Percentiles rank a stretch among this genome's conserved stretches.
phyloP scores from a whole-genome alignment of 1,284 basidiomycete species.

The Cystobasidium slooffiae region DNA sequence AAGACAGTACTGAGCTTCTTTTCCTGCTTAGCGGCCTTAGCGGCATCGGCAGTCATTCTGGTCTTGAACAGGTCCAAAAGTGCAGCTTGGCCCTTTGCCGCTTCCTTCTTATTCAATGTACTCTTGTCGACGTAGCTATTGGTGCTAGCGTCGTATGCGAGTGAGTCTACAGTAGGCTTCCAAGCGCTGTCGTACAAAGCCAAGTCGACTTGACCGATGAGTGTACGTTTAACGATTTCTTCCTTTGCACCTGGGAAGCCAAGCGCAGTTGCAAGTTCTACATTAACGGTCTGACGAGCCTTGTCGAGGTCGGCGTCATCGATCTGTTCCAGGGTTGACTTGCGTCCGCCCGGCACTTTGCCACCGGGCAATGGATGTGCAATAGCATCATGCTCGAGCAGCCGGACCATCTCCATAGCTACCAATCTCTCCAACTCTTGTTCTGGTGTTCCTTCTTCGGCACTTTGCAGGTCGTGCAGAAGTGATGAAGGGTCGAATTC shows the following conservation, averaged over 20 bases:
- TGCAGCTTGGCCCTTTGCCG: constrained; percentile 68
- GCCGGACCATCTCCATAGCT: constrained; percentile 74
- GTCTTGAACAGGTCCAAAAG: constrained; percentile 70
- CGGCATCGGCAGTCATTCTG: constrained; percentile 80
- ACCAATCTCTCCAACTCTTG: constrained; percentile 66
- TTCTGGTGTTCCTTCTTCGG: constrained; percentile 59
- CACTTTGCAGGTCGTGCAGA: constrained; percentile 66
- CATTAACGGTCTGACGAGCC: constrained; percentile 75
- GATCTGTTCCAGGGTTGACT: constrained; percentile 76
- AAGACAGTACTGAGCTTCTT: constrained; percentile 87
- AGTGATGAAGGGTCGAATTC: constrained; percentile 75
- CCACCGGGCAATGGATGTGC: constrained; percentile 82
- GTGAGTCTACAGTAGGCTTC: constrained; percentile 66
- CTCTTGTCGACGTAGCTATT: constrained; percentile 71
- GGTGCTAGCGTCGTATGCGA: constrained; percentile 68
- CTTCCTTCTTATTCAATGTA: constrained; percentile 65
- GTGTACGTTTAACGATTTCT: constrained; percentile 74
- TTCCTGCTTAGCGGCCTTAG: constrained; percentile 81
- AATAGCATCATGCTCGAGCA: constrained; percentile 87
- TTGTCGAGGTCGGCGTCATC: constrained; percentile 74
- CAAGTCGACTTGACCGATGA: constrained; percentile 67
- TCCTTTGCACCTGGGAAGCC: constrained; percentile 84
- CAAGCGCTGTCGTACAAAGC: constrained; percentile 68
- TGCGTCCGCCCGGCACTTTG: constrained; percentile 75
- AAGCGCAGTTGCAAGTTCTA: constrained; percentile 75